These are phyloP conservation scores for Chlorella sp. DNA, from an alignment of 139 green algal genomes.

Conservation along the genomic window DNA sequence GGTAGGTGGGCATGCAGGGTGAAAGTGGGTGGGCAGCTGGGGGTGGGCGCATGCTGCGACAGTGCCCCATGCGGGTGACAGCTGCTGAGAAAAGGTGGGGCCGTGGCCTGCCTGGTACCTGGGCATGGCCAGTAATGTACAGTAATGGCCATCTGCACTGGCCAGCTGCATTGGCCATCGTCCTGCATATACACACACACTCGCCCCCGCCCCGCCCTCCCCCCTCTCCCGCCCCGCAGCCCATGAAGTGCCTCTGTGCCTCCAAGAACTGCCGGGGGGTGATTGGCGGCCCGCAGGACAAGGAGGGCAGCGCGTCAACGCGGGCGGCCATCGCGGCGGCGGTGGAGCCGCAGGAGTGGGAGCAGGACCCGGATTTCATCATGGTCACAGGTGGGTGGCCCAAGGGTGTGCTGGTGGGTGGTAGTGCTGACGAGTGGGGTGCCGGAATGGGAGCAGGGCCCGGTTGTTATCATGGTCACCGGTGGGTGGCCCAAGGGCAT, in stretches of 20 bases:
- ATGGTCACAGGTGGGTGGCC: conserved; percentile 32
- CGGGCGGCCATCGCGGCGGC: background rate
- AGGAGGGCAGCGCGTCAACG: background rate
- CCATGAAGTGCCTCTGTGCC: conserved; percentile 74
- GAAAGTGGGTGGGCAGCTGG: background rate
- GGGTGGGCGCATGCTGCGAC: background rate
- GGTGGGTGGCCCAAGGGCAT: too few relatives aligned
- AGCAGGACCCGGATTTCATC: conserved; percentile 36
- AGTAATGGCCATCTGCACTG: background rate
- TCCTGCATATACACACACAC: background rate
- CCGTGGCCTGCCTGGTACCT: background rate
- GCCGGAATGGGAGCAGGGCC: conserved; percentile 17
- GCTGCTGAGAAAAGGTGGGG: too few relatives aligned
- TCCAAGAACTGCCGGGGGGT: conserved; percentile 75
- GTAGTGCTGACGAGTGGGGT: too few relatives aligned
- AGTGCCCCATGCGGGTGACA: too few relatives aligned
- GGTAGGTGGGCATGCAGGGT: too few relatives aligned
- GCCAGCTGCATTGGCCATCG: too few relatives aligned
- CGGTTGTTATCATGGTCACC: conserved; percentile 29
- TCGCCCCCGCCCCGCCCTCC: background rate
- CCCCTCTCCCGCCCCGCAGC: conserved; percentile 29
- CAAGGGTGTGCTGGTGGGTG: too few relatives aligned
- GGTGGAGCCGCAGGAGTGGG: background rate
- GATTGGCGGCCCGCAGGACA: conserved; percentile 79
- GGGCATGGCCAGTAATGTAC: background rate